phyloP scores from a whole-genome alignment of 352 stramenopile species.

The Globisporangium cylindrosporum region DNA sequence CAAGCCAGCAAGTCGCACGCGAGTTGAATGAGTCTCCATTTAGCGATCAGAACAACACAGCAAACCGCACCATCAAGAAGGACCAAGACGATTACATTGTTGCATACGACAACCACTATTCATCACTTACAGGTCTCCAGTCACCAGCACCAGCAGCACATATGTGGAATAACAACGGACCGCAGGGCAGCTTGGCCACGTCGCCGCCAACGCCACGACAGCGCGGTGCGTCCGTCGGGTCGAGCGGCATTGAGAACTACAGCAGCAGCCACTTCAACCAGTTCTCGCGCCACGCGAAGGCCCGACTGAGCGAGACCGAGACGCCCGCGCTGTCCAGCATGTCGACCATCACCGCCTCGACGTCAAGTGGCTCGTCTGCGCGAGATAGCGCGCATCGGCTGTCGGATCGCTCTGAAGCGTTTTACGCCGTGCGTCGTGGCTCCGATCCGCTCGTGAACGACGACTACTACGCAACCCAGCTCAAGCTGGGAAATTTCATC shows the following conservation, averaged over 20 bases:
- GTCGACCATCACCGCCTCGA: not conserved
- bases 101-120: not conserved
- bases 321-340: not conserved
- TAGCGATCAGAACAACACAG: not conserved
- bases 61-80: not conserved
- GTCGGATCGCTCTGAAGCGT: slow-evolving; percentile 21
- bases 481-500: slow-evolving; percentile 71
- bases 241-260: slow-evolving; percentile 14
- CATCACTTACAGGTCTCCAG: not conserved
- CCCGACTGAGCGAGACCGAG: slow-evolving; percentile 13
- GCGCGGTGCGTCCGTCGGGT: slow-evolving; percentile 18
- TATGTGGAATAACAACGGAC: slow-evolving; percentile 1
- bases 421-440: slow-evolving; percentile 41
- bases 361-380: slow-evolving; percentile 1
- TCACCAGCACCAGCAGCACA: not conserved
- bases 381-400: not conserved
- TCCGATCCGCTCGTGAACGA: slow-evolving; percentile 70
- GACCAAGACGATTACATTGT: not conserved
- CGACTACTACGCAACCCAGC: slow-evolving; percentile 59
- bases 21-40: not conserved
- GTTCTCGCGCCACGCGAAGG: slow-evolving; percentile 18
- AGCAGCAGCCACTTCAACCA: slow-evolving; percentile 12
- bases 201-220: slow-evolving; percentile 13
- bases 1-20: not conserved
- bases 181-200: not conserved